phyloP scores from a whole-genome alignment of 2,329 filamentous ascomycete species.

The Clonostachys byssicola region DNA sequence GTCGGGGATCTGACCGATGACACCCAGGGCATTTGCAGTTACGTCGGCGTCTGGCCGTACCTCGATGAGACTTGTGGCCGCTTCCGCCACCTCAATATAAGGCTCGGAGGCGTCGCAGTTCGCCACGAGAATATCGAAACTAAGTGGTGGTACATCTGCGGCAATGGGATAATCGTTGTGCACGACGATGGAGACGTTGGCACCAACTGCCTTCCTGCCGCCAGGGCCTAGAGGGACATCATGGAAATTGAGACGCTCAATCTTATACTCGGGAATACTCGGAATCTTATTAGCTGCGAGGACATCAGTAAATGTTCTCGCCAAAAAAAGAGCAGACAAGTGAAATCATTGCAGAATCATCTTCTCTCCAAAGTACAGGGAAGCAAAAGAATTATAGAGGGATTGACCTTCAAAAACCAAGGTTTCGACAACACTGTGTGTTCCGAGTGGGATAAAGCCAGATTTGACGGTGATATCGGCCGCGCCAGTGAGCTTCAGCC shows the following conservation, averaged over 20 bases:
- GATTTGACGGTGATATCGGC: conserved; percentile 72
- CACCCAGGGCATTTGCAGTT: conserved; percentile 63
- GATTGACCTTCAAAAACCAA: conserved; percentile 80
- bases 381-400: conserved; percentile 60
- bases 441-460: conserved; percentile 75
- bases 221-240: conserved; percentile 51
- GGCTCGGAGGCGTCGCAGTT: conserved; percentile 71
- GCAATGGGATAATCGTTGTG: conserved; percentile 76
- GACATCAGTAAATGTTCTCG: conserved; percentile 28
- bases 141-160: conserved; percentile 72
- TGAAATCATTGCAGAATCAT: conserved; percentile 3
- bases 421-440: conserved; percentile 69
- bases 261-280: conserved; percentile 73
- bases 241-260: conserved; percentile 74
- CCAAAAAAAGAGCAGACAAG: conserved; percentile 8
- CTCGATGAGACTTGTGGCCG: conserved; percentile 61
- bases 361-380: conserved; percentile 56
- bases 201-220: conserved; percentile 65
- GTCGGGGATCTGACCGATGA: conserved; percentile 70
- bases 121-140: conserved; percentile 80
- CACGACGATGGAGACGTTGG: conserved; percentile 70
- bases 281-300: conserved; percentile 66
- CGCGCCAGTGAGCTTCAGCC: conserved; percentile 68
- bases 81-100: conserved; percentile 75
- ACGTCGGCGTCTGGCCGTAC: conserved; percentile 67